Base-by-base conservation (phyloP, 2,329 filamentous ascomycete genomes). In the Pseudonectria buxi region DNA sequence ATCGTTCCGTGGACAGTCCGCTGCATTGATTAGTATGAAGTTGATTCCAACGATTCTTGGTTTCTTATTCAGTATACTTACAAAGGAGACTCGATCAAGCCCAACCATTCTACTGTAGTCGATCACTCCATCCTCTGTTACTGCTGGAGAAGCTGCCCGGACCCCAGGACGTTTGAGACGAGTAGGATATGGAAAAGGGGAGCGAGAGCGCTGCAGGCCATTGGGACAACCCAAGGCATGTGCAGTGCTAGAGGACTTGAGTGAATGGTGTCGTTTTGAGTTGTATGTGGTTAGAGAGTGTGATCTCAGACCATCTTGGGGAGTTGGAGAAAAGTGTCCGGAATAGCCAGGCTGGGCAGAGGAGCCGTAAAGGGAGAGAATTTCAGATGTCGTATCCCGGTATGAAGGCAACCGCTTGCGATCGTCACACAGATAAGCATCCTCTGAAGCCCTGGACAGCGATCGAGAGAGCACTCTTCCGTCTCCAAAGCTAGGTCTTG, bases 181-280 rank as follows among this genome's bases (percentile, higher is more conserved):
- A 30, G 73, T 69, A 16, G 74, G 74, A 39, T 78, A 78, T 14
- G 72, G 72, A 41, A 73, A 78, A 1, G 75, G 74, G 14, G 75
- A 78, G 22, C 72, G 65, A 31, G 74, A 71, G n/a, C 73, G 64
- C 45, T 74, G 72, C 33, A 69, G 47, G 22, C 58, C 53, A 29
- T 51, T 52, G 14, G 54, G 53, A 16, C 70, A 69, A 14, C 59
- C 56, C 24, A 68, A 65, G 39, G 67, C 73, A 40, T 69, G 64
- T 28, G 73, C 52, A 16, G 68, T 72, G 5, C 61, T 59, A 28
- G 62, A 68, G 6, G 72, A 72, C 43, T 62, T 65, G 36, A 68
- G 63, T 16, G 67, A 68, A 9, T 67, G 64, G n/a, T 71, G 50
- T 10, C 61, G 58, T 13, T 61, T 59, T 7, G 71, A 69, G 40